A percentile compares a stretch with the other conserved stretches of the same genome.
Conservation (phyloP, 1,139 yeast genomes). For the Kodamaea ohmeri region DNA sequence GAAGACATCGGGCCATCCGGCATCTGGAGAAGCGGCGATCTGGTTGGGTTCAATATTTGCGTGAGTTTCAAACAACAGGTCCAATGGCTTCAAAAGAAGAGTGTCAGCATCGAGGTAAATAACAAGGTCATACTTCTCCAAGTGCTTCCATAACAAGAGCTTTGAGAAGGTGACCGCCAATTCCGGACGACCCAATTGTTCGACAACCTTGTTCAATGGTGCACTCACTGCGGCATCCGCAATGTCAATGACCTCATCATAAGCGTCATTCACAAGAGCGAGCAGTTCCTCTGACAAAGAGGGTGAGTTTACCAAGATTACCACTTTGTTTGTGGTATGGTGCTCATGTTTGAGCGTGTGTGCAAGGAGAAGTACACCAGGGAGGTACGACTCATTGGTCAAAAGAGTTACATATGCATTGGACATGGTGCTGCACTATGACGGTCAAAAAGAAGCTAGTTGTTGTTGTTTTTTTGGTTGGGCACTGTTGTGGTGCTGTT, state of each 20-base stretch:
- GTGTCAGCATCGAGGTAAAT: conserved; percentile 34
- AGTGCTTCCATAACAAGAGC: conserved; percentile 26
- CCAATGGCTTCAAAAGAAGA: conserved; percentile 26
- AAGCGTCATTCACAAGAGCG: conserved; percentile 19
- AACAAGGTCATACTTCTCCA: conserved; percentile 23
- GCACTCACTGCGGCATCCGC: conserved; percentile 20
- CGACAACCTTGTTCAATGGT: conserved; percentile 21
- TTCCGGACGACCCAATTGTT: conserved; percentile 27
- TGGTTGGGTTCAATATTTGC: conserved; percentile 15
- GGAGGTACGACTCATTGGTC: conserved; percentile 28
- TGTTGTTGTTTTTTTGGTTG: not conserved
- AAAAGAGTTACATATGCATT: conserved; percentile 31
- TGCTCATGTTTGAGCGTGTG: conserved; percentile 20
- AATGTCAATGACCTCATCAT: conserved; percentile 28
- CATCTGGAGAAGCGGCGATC: conserved; percentile 32
- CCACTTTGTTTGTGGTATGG: conserved; percentile 21
- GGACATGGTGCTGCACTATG: conserved; percentile 7
- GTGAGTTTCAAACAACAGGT: conserved; percentile 23
- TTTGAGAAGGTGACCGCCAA: conserved; percentile 30
- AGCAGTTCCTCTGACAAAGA: conserved; percentile 19
- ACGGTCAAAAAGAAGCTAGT: not conserved
- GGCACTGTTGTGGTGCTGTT: not conserved
- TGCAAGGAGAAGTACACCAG: conserved; percentile 33
- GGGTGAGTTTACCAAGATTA: conserved; percentile 22
- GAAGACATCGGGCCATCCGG: conserved; percentile 41